Percentiles rank a stretch among this genome's conserved stretches.
Conservation (phyloP, 2,329 filamentous ascomycete species). For the Lachnellula cervina region DNA sequence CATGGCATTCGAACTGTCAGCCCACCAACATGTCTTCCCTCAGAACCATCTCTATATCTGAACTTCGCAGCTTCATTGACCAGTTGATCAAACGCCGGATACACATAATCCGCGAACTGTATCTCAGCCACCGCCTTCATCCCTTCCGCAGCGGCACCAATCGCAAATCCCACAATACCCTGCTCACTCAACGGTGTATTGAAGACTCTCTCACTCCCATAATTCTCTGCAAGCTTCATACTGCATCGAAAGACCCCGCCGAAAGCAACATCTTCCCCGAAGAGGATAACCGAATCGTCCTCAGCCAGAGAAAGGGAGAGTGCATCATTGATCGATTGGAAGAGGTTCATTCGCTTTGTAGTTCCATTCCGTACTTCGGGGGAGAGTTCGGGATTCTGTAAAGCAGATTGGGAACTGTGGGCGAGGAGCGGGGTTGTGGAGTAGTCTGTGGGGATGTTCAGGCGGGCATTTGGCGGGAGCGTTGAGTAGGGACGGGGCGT, state of each 20-base stretch:
- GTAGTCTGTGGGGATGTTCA: constrained; percentile 89
- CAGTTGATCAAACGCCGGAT: constrained; percentile 71
- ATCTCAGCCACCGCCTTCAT: constrained; percentile 90
- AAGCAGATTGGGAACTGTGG: constrained; percentile 69
- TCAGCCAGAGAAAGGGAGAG: constrained; percentile 74
- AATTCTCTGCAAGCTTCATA: constrained; percentile 83
- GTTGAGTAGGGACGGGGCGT: constrained; percentile 26
- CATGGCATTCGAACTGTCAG: constrained; percentile 68
- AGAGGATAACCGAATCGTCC: constrained; percentile 83
- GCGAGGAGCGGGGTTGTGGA: constrained; percentile 73
- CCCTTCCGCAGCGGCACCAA: constrained; percentile 83
- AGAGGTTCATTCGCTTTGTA: constrained; percentile 87
- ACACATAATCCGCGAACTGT: constrained; percentile 75
- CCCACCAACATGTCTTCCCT: constrained; percentile 54
- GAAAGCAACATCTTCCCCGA: constrained; percentile 96
- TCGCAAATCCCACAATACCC: constrained; percentile 88
- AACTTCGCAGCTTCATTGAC: constrained; percentile 74
- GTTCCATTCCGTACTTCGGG: constrained; percentile 58
- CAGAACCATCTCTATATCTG: constrained; percentile 59
- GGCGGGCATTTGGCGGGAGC: constrained; percentile 51
- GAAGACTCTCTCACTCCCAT: constrained; percentile 85
- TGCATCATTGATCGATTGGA: constrained; percentile 89
- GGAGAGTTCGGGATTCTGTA: constrained; percentile 68
- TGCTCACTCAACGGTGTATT: constrained; percentile 95
- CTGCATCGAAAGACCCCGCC: constrained; percentile 94